These are phyloP conservation scores for Aspergillus flavus DNA, from an alignment of 2,329 filamentous ascomycete species.

Conservation along the genomic window DNA sequence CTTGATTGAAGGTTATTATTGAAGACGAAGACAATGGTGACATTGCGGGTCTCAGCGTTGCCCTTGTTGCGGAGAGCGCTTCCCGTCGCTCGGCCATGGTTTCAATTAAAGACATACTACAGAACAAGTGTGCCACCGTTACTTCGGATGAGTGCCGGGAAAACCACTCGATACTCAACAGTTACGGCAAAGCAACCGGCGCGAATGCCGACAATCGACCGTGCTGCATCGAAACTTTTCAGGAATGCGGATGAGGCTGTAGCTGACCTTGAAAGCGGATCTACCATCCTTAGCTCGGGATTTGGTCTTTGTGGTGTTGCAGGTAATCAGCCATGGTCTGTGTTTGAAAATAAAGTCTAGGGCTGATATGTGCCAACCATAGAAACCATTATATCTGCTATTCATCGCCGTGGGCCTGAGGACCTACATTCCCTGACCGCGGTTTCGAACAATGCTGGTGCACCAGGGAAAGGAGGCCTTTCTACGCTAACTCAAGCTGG, in stretches of 20 bases:
- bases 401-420: constrained; percentile 62
- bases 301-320: constrained; percentile 82
- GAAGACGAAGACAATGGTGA: constrained; percentile 23
- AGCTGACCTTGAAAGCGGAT: constrained; percentile 69
- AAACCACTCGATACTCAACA: constrained; percentile 25
- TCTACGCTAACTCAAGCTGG: constrained; percentile 69
- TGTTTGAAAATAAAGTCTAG: no score
- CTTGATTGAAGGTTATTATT: not conserved
- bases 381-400: constrained; percentile 72
- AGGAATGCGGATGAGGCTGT: constrained; percentile 66
- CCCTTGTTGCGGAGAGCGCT: constrained; percentile 29
- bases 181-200: constrained; percentile 17
- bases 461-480: constrained; percentile 68
- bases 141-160: constrained; percentile 8
- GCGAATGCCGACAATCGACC: constrained; percentile 30
- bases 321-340: constrained; percentile 42
- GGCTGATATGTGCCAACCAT: constrained; percentile 5
- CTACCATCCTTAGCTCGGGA: constrained; percentile 72
- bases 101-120: constrained; percentile 24
- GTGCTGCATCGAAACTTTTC: constrained; percentile 41
- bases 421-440: constrained; percentile 65
- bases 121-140: constrained; percentile 14
- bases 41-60: constrained; percentile 26
- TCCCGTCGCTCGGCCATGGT: constrained; percentile 24
- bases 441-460: constrained; percentile 79